Evolutionary conservation across 768 basidiomycete species (phyloP), one percentile per base, ranked within the genome.

Genomic region (Psilocybe cubensis): DNA sequence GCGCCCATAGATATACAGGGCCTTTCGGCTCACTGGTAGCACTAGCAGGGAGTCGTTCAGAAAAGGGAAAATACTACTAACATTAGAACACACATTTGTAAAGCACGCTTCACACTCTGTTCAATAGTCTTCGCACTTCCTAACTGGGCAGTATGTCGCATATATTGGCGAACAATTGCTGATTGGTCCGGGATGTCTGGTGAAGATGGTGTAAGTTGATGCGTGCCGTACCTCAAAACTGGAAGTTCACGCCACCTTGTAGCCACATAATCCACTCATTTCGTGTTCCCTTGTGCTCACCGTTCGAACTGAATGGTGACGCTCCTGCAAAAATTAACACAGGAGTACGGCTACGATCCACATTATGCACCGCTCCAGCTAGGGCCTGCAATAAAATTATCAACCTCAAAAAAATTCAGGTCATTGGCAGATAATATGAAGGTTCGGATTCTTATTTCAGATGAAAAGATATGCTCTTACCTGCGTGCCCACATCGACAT

Each of bases 221-320:
- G 14, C 14, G 11, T n/a, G n/a, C n/a, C n/a, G n/a, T n/a, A n/a
- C n/a, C n/a, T n/a, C n/a, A n/a, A n/a, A n/a, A n/a, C n/a, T n/a
- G n/a, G n/a, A n/a, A n/a, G n/a, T n/a, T n/a, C n/a, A n/a, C n/a
- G n/a, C 14, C 5, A 84, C 87, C 88, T 76, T 91, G 87, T 2
- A 85, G 57, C 83, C 87, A 88, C 78, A 88, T 84, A 35, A 88
- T 87, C 79, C 83, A 90, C 63, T 90, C 89, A 60, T 91, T 91
- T 61, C 87, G 77, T 0, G 78, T 78, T 0, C 88, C 89, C 43
- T 75, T 81, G 43, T 84, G 74, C 61, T 89, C 87, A 0, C 80
- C 80, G 35, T 82, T 68, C 4, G 69, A 70, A 29, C 82, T 82
- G 63, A 84, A 84, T 0, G 89, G 85, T 0, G 87, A 82, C 0